Evolutionary conservation across 1,139 yeast species (phyloP).

Genomic region (Pichia norvegensis): DNA sequence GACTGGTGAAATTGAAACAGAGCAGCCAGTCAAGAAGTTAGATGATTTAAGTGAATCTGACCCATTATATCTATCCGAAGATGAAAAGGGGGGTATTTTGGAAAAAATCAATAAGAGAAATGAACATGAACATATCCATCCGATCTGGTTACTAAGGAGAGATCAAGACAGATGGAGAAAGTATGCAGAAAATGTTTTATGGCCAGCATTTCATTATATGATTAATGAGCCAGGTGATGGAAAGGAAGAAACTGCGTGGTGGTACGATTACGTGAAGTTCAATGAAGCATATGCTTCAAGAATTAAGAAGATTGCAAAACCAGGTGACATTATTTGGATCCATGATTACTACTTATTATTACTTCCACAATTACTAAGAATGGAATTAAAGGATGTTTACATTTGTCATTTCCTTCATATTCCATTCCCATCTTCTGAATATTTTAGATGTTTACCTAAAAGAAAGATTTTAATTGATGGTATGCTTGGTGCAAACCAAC

Average conservation of each 20-base stretch:
- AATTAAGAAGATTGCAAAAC: constrained; percentile 62
- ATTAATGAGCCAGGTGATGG: constrained; percentile 67
- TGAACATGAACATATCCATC: constrained; percentile 53
- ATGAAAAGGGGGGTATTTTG: constrained; percentile 46
- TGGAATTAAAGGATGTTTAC: constrained; percentile 71
- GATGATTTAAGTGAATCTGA: constrained; percentile 35
- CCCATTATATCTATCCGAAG: constrained; percentile 52
- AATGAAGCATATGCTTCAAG: constrained; percentile 85
- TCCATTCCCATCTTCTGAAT: constrained; percentile 95
- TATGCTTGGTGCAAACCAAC: constrained; percentile 77
- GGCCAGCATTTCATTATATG: constrained; percentile 95
- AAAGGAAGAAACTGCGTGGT: constrained; percentile 64
- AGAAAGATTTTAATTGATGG: constrained; percentile 81
- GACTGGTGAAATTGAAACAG: constrained; percentile 66
- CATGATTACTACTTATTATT: constrained; percentile 86
- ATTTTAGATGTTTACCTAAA: constrained; percentile 80
- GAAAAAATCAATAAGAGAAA: constrained; percentile 36
- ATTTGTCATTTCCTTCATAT: constrained; percentile 82
- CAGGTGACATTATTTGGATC: constrained; percentile 92
- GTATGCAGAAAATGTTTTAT: constrained; percentile 82
- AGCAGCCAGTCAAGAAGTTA: constrained; percentile 1
- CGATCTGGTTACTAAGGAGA: constrained; percentile 75
- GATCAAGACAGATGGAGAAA: constrained; percentile 73
- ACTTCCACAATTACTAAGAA: constrained; percentile 78
- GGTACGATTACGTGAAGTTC: constrained; percentile 86